A percentile compares a stretch with the other conserved stretches of the same genome.
phyloP scores from a whole-genome alignment of 805 yeast species.

The Candida pini region DNA sequence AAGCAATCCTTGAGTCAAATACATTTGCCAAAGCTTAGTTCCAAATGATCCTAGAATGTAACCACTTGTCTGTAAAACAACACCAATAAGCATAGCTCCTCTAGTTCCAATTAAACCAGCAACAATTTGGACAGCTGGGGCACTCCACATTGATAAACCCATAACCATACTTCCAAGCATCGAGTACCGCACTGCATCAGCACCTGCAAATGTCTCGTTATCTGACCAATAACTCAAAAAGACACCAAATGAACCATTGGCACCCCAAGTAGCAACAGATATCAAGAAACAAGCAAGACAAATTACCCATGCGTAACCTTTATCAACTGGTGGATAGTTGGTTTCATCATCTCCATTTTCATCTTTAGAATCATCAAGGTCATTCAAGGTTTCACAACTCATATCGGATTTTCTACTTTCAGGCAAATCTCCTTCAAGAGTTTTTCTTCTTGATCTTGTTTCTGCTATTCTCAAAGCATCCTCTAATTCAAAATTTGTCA shows the following conservation, averaged over 20 bases:
- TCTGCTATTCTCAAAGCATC: constrained; percentile 22
- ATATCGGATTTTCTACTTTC: too few species aligned
- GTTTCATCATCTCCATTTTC: constrained; percentile 4
- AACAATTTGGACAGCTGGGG: constrained; percentile 19
- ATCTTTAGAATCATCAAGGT: constrained; percentile 3
- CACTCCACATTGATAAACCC: constrained; percentile 19
- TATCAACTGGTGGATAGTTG: constrained; percentile 34
- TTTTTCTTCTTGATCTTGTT: constrained; percentile 11
- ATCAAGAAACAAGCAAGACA: constrained; percentile 37
- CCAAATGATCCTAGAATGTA: constrained; percentile 46
- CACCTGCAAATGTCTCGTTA: constrained; percentile 43
- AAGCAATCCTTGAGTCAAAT: constrained; percentile 45
- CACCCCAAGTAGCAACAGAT: constrained; percentile 56
- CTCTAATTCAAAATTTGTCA: constrained; percentile 18
- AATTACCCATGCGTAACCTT: constrained; percentile 59
- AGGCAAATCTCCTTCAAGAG: constrained; percentile 1
- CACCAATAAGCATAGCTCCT: constrained; percentile 29
- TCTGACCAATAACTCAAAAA: constrained; percentile 49
- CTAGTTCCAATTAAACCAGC: constrained; percentile 19
- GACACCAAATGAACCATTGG: constrained; percentile 55
- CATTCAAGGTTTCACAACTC: too few species aligned
- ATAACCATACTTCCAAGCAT: constrained; percentile 52
- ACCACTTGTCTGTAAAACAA: constrained; percentile 35
- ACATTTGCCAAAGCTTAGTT: constrained; percentile 40
- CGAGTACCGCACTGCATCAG: constrained; percentile 50